Evolutionary conservation across 129 eudicot genomes (phyloP), one percentile per base, ranked within the genome.

Genomic region (Helianthus tuberosus): DNA sequence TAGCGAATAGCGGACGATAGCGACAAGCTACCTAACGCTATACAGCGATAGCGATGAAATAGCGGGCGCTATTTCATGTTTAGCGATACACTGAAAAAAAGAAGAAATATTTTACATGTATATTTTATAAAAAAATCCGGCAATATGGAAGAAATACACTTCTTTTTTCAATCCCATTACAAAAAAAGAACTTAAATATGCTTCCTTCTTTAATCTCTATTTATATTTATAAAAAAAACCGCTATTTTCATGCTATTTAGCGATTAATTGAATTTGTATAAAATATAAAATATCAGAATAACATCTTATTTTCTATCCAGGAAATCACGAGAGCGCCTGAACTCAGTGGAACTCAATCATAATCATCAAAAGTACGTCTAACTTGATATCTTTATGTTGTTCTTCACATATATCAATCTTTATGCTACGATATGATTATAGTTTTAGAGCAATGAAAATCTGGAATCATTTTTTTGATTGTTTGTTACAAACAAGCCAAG

Each of bases 311-410:
- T 29, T 77, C 73, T 49, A 43, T 69, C 23, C 90, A 89, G 96
- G 89, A 81, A 87, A 66, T 82, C 75, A 54, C 82, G 74, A 64
- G 89, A 87, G 72, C 82, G 75, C 41, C 50, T 90, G 48, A 75
- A 71, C 49, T 70, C 79, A 29, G 57, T 90, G 72, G 72, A 83
- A 76, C 81, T 15, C 17, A 80, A 81, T 81, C 72, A 63, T 64
- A 71, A 60, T 41, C 61, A 35, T 76, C 86, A 82, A 71, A 90
- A 80, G 94, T 90, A 90, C 54, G 78, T 50, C 49, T 63, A 63
- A 29, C 64, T 50, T 71, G 75, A 78, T 32, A 32, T 75, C 64
- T 47, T 62, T 38, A 43, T 71, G 50, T 15, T 70, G 11, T 69
- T 80, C 36, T 74, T 80, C 47, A 16, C 54, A 35, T 68, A 29